Base-by-base conservation (phyloP, 78 protist genomes). In the Goniomonas avonlea region DNA sequence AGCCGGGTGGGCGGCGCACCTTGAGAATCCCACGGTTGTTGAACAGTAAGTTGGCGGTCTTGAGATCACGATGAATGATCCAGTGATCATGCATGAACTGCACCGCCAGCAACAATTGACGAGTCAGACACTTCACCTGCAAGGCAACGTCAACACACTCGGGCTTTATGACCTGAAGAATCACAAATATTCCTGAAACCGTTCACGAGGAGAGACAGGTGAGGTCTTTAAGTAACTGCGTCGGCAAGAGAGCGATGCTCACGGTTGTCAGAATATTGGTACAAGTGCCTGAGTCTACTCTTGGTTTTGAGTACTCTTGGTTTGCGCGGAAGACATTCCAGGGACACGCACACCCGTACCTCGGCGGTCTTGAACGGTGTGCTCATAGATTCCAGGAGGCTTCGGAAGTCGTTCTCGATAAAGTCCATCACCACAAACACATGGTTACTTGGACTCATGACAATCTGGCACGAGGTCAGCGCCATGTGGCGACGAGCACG, bases 341-440 rank as follows among this genome's bases (percentile, higher is more conserved):
- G 50, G 50, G 50, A 13, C 25, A 15, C 25, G 50, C 50, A 13
- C 21, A 35, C 32, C 1, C 40, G 7, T 11, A 31, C 66, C 60
- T 81, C 80, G 11, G 80, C 53, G 35, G 47, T 45, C 5, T 53
- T 21, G 56, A 61, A 73, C 15, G 79, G 70, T n/a, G 59, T 23
- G 18, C 21, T 53, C 73, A 65, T 53, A 34, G 29, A 18, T n/a
- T 23, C 53, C 85, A 81, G 76, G 5, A 81, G 73, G 18, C 37
- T 25, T 40, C 56, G 53, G 17, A 81, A 34, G 74, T 81, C 85
- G 37, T 73, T 70, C 82, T 81, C 85, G 71, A 81, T 69, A 37
- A 17, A 81, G 73, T 81, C 85, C 85, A 81, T 81, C 63, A 76
- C 85, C 85, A 81, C 77, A 71, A 71, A 81, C 25, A 81, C 69